Conservation (phyloP, 495 filamentous ascomycete genomes). For the Penicillium odoratum region DNA sequence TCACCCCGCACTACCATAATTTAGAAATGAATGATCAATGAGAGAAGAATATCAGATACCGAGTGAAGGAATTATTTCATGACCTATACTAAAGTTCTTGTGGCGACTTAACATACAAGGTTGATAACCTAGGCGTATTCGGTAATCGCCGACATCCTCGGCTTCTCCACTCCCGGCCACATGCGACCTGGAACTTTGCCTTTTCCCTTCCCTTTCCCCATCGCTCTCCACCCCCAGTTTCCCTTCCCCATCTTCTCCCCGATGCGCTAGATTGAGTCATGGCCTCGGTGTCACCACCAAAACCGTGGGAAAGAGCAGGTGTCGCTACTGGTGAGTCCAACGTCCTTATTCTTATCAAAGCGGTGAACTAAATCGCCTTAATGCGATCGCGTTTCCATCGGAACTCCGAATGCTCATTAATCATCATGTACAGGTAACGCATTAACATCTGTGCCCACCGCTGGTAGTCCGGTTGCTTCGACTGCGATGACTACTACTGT, state of each 20-base stretch:
- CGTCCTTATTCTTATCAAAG: neutral
- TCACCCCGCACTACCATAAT: neutral
- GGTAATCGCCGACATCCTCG: constrained; percentile 33
- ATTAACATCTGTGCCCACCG: constrained; percentile 37
- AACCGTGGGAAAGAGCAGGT: constrained; percentile 89
- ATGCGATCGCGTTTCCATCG: constrained; percentile 7
- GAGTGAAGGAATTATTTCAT: neutral
- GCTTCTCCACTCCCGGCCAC: constrained; percentile 34
- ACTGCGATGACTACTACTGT: constrained; percentile 42
- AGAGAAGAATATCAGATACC: neutral
- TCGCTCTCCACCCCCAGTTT: constrained; percentile 18
- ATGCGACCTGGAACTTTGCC: constrained; percentile 24
- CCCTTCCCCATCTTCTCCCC: constrained; percentile 16
- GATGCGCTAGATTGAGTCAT: constrained; percentile 41
- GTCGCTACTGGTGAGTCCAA: constrained; percentile 53
- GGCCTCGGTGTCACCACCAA: constrained; percentile 78
- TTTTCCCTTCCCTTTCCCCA: constrained; percentile 18
- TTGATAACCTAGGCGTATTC: neutral
- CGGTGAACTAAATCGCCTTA: constrained; percentile 6
- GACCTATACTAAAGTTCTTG: neutral
- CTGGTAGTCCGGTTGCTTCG: constrained; percentile 38
- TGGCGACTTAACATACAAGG: neutral
- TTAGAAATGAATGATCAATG: neutral
- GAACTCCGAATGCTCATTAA: constrained; percentile 3
- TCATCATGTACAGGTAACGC: constrained; percentile 33